These are phyloP conservation scores for Pigoraptor vietnamica DNA, from an alignment of 78 protist genomes.

Conservation along the genomic window DNA sequence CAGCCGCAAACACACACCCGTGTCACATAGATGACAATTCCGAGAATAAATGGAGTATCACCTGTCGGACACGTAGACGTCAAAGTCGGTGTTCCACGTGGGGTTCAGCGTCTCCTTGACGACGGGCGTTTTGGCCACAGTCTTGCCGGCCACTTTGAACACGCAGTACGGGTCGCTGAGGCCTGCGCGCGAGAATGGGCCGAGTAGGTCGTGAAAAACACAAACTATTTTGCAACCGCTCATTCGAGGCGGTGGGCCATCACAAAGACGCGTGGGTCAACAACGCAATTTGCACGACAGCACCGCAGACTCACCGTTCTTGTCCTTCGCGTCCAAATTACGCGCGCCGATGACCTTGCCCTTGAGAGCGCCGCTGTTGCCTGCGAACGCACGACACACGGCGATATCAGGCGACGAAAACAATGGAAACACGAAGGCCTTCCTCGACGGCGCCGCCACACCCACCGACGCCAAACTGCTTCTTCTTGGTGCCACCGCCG, in stretches of 20 bases:
- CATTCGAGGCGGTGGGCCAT: too few relatives aligned
- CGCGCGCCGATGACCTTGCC: neutral
- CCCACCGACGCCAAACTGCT: neutral
- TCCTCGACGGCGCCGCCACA: neutral
- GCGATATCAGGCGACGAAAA: neutral
- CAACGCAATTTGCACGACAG: neutral
- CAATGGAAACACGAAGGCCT: too few relatives aligned
- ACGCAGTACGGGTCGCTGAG: neutral
- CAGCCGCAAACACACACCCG: too few relatives aligned
- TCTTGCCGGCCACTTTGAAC: neutral
- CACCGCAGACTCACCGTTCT: neutral
- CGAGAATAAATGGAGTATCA: too few relatives aligned
- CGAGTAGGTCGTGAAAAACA: neutral
- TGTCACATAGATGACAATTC: too few relatives aligned
- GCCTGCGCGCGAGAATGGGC: neutral
- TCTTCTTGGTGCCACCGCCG: neutral
- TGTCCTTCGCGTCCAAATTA: neutral
- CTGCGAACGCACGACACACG: neutral
- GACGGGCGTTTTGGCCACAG: neutral
- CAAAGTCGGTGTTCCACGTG: neutral
- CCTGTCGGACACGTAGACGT: neutral
- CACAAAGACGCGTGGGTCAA: neutral
- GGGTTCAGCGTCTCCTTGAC: neutral
- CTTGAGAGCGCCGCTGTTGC: neutral
- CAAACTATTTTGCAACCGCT: too few relatives aligned